Conservation (phyloP, 257 asterid species). For the Solanum appendiculatum region DNA sequence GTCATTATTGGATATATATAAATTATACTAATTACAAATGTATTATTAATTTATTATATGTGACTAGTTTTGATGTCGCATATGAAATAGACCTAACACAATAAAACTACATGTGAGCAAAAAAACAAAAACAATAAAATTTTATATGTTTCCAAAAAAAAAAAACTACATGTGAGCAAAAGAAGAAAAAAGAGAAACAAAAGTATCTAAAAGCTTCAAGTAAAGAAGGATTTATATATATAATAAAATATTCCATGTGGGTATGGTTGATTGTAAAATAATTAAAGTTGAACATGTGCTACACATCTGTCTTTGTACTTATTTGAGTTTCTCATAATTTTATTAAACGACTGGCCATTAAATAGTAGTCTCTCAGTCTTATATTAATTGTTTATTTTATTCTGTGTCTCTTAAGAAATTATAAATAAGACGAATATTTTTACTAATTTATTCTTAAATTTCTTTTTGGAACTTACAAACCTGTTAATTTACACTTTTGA, state of each 20-base stretch:
- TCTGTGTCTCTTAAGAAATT: too few relatives aligned
- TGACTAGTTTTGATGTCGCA: neutral
- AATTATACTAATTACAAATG: neutral
- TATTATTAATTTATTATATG: neutral
- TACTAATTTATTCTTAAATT: too few relatives aligned
- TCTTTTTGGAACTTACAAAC: too few relatives aligned
- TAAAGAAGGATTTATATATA: neutral
- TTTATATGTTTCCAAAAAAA: neutral
- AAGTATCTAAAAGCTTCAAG: neutral
- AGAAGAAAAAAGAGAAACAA: neutral
- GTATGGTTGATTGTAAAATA: neutral
- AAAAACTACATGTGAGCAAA: neutral
- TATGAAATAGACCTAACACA: neutral
- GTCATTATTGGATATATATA: neutral
- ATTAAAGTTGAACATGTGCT: neutral
- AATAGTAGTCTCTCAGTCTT: too few relatives aligned
- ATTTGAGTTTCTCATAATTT: neutral
- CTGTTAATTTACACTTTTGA: neutral
- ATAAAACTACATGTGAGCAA: neutral
- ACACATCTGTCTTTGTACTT: neutral
- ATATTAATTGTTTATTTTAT: too few relatives aligned
- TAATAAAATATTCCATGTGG: neutral
- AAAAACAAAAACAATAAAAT: neutral
- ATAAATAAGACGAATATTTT: too few relatives aligned
- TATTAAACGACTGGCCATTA: neutral